Percentiles rank a stretch among this genome's conserved stretches.
phyloP scores from a whole-genome alignment of 352 stramenopile species.

The Phytophthora litchii region DNA sequence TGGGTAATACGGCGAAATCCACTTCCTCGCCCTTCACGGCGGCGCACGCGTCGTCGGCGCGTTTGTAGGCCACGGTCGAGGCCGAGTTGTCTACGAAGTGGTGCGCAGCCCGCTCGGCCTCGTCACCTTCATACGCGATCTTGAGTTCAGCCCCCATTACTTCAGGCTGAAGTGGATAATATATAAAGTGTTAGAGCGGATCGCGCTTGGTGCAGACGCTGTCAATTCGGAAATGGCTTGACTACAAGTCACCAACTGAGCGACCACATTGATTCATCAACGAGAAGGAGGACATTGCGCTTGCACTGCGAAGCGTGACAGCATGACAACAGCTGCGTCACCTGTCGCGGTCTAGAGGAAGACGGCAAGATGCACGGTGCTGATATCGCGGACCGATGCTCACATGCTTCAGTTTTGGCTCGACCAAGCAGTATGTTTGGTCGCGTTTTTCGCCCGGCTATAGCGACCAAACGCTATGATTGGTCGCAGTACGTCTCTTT shows the following conservation, averaged over 20 bases:
- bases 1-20: slow-evolving; percentile 95
- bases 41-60: slow-evolving; percentile 49
- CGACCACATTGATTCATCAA: not conserved
- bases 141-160: slow-evolving; percentile 61
- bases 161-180: slow-evolving; percentile 14
- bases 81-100: slow-evolving; percentile 33
- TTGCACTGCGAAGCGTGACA: not conserved
- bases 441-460: slow-evolving; percentile 12
- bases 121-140: slow-evolving; percentile 96
- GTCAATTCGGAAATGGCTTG: slow-evolving; percentile 30
- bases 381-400: not conserved
- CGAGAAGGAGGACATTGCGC: not conserved
- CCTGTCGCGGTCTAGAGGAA: not conserved
- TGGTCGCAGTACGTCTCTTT: slow-evolving; percentile 15
- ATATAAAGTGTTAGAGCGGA: slow-evolving; percentile 5
- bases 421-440: slow-evolving; percentile 26
- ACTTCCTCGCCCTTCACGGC: slow-evolving; percentile 80
- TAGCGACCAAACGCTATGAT: slow-evolving; percentile 27
- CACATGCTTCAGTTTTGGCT: slow-evolving; percentile 17
- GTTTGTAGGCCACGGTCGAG: slow-evolving; percentile 42
- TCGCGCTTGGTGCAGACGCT: slow-evolving; percentile 10
- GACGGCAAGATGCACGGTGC: not conserved
- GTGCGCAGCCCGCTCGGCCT: slow-evolving; percentile 77
- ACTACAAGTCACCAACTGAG: no score
- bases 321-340: not conserved